Percentiles rank a stretch among this genome's conserved stretches.
Conservation (phyloP, 2,329 filamentous ascomycete species). For the Fusarium sp. region DNA sequence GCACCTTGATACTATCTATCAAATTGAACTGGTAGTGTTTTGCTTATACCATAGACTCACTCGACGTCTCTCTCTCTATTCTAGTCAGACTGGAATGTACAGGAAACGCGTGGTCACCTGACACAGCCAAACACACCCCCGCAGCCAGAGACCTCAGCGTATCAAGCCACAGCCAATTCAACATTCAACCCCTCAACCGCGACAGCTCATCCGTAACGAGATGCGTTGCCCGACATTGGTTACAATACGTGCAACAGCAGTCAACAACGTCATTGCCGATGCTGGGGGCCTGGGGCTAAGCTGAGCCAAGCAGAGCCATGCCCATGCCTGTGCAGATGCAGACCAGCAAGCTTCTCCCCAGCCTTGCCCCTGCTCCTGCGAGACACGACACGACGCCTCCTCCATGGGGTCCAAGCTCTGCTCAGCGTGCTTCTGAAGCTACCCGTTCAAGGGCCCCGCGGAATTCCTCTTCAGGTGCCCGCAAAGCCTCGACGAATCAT, state of each 20-base stretch:
- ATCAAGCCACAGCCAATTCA: background rate
- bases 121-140: background rate
- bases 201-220: background rate
- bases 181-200: background rate
- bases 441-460: background rate
- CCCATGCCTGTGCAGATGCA: slow-evolving; percentile 10
- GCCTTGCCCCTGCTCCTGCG: slow-evolving; percentile 9
- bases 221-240: slow-evolving; percentile 2
- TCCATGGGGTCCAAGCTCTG: background rate
- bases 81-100: background rate
- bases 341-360: slow-evolving; percentile 10
- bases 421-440: background rate
- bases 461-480: background rate
- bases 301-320: background rate
- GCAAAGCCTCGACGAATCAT: slow-evolving; percentile 13
- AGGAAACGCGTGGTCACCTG: slow-evolving; percentile 11
- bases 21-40: background rate
- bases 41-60: background rate
- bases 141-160: background rate
- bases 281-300: background rate
- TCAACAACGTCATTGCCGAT: slow-evolving; percentile 21
- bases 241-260: background rate
- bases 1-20: background rate
- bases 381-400: background rate
- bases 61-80: background rate